Evolutionary conservation across 2,329 filamentous ascomycete genomes (phyloP).

Genomic region (Hypoxylon sp.): DNA sequence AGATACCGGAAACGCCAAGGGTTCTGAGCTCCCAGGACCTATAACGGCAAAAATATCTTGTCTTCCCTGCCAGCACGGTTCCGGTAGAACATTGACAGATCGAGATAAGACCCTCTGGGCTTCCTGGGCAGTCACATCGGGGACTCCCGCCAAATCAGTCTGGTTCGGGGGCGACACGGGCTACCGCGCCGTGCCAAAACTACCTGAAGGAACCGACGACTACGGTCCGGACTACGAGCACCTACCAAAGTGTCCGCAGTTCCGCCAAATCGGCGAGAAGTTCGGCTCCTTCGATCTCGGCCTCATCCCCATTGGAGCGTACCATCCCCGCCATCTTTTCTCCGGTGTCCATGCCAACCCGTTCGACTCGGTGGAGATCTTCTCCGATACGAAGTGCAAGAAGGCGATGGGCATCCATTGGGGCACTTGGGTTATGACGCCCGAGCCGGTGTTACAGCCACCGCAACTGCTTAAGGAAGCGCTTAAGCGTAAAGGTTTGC

Average conservation of each 20-base stretch:
- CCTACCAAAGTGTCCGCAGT: slow-evolving; percentile 84
- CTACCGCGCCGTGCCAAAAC: slow-evolving; percentile 81
- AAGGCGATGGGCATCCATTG: slow-evolving; percentile 90
- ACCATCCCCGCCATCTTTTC: slow-evolving; percentile 80
- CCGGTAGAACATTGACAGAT: slow-evolving; percentile 77
- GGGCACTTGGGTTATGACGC: slow-evolving; percentile 90
- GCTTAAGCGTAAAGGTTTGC: slow-evolving; percentile 74
- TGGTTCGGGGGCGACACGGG: slow-evolving; percentile 94
- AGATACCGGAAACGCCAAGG: slow-evolving; percentile 50
- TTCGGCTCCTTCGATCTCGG: slow-evolving; percentile 92
- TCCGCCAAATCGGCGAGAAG: slow-evolving; percentile 83
- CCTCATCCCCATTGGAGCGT: slow-evolving; percentile 93
- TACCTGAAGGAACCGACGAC: slow-evolving; percentile 76
- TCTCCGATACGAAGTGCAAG: slow-evolving; percentile 83
- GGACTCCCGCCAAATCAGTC: slow-evolving; percentile 74
- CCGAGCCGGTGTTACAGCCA: slow-evolving; percentile 88
- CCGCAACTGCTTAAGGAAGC: slow-evolving; percentile 80
- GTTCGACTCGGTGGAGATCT: slow-evolving; percentile 90
- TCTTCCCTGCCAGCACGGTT: slow-evolving; percentile 87
- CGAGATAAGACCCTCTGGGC: slow-evolving; percentile 86
- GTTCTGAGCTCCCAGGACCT: slow-evolving; percentile 56
- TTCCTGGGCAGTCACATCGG: slow-evolving; percentile 84
- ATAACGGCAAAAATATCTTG: slow-evolving; percentile 83
- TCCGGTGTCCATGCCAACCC: slow-evolving; percentile 89
- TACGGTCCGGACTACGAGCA: slow-evolving; percentile 76